Percentiles rank a stretch among this genome's conserved stretches.
phyloP scores from a whole-genome alignment of 2,329 filamentous ascomycete genomes.

The Diaporthe australafricana region DNA sequence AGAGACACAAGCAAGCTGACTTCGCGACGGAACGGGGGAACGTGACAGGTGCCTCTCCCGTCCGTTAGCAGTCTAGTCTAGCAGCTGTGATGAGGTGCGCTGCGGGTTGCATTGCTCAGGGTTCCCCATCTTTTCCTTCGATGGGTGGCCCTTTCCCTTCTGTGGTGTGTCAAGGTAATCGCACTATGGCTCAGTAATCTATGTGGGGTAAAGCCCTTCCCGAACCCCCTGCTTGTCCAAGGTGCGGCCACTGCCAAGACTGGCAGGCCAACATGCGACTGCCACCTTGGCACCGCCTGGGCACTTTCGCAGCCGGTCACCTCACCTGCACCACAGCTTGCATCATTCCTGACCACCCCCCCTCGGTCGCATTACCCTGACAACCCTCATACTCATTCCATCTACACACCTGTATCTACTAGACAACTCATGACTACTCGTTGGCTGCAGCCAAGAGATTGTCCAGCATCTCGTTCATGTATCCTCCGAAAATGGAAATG shows the following conservation, averaged over 20 bases:
- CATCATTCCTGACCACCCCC: conserved; percentile 2
- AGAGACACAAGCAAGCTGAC: not conserved
- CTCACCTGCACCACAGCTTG: conserved; percentile 30
- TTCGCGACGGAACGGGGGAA: too few relatives aligned
- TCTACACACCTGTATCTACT: not conserved
- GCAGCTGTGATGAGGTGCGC: not conserved
- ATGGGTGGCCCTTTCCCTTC: not conserved
- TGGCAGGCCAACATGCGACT: not conserved
- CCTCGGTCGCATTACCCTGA: not conserved
- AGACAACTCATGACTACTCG: not conserved
- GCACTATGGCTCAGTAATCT: not conserved
- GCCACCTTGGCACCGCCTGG: conserved; percentile 13
- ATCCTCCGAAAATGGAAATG: conserved; percentile 28
- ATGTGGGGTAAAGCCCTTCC: conserved; percentile 18
- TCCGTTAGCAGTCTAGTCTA: not conserved
- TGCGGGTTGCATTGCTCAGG: not conserved
- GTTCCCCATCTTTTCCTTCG: conserved; percentile 34
- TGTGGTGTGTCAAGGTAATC: not conserved
- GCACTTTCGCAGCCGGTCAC: conserved; percentile 27
- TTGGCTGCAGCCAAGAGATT: conserved; percentile 21
- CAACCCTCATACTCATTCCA: not conserved
- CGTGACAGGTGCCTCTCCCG: too few relatives aligned
- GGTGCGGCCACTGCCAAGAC: not conserved
- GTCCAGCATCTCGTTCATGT: conserved; percentile 32
- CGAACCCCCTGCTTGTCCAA: too few relatives aligned